These are phyloP conservation scores for Hansenula anomala DNA, from an alignment of 1,139 yeast genomes.

Conservation along the genomic window DNA sequence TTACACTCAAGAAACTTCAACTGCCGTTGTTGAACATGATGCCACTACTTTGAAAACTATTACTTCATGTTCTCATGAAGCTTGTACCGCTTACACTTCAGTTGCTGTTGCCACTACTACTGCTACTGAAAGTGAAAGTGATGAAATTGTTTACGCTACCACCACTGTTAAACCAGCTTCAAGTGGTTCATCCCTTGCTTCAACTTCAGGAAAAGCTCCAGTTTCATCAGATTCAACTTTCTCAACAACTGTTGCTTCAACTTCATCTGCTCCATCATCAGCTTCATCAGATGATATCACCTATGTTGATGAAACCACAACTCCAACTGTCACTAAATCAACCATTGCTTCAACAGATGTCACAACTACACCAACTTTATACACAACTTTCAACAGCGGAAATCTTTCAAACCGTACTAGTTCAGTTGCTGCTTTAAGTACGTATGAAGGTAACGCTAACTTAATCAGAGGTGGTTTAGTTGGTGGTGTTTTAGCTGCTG, in stretches of 20 bases:
- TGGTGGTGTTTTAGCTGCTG: conserved; percentile 5
- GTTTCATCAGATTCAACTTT: conserved; percentile 19
- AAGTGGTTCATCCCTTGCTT: conserved; percentile 17
- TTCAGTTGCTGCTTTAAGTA: conserved; percentile 20
- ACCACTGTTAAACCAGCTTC: conserved; percentile 4
- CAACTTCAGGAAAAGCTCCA: too few species aligned
- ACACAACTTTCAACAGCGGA: conserved; percentile 20
- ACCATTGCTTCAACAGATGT: conserved; percentile 26
- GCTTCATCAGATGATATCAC: conserved; percentile 23
- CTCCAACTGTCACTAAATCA: conserved; percentile 28
- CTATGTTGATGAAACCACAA: conserved; percentile 28
- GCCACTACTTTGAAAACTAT: conserved; percentile 38
- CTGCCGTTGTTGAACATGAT: conserved; percentile 28
- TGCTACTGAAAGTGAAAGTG: conserved; percentile 15
- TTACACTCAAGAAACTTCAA: conserved; percentile 26
- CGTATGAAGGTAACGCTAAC: conserved; percentile 21
- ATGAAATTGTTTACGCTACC: conserved; percentile 16
- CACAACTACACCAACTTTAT: conserved; percentile 28
- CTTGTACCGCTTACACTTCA: conserved; percentile 26
- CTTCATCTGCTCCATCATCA: conserved; percentile 18
- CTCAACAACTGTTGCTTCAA: too few species aligned
- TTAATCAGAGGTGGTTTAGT: conserved; percentile 1
- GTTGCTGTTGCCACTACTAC: conserved; percentile 11
- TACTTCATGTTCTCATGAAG: conserved; percentile 38
- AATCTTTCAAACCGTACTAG: conserved; percentile 11